Evolutionary conservation across 257 asterid genomes (phyloP), one percentile per base, ranked within the genome.

Genomic region (Scutellaria barbata): DNA sequence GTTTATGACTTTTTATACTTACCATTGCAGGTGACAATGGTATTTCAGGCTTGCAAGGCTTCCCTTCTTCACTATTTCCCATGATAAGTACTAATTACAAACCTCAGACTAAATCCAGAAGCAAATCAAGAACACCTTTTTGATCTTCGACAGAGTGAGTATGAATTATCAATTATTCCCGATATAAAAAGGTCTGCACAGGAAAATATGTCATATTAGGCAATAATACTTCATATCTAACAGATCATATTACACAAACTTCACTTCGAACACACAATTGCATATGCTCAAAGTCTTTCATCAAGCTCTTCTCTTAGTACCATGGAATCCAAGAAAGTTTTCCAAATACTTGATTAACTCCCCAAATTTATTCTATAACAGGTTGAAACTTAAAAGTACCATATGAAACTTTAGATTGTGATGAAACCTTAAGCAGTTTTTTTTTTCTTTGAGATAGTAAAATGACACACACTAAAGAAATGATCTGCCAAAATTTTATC

Each of bases 31-130:
- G 84, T 0, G 91, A 64, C 74, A 92, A 77, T 20, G 87, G 37
- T 51, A 85, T 85, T 74, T 89, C 95, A 55, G 87, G 72, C 77
- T 81, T 86, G 62, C 83, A 66, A 41, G 80, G 79, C 75, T 90
- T 90, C 51, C 47, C 72, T 8, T 90, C 92, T 65, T 89, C 96
- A 57, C 84, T 80, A 73, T 75, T 86, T 74, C 94, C 97, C 98
- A 90, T 93, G 78, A 53, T 51, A n/a, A 52, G 51, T 37, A 14
- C 51, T 16, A 47, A 37, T 37, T 63, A 42, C 37, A 52, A 20
- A 62, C 33, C 17, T 13, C 60, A 14, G 45, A 40, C 35, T 10
- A 59, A 71, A 17, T 58, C 64, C 51, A 59, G 30, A 35, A 22
- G 20, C 47, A 69, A 25, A n/a, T 69, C 30, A 47, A 33, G 41